phyloP scores from a whole-genome alignment of 1,284 basidiomycete genomes.

The Nidula niveotomentosa region DNA sequence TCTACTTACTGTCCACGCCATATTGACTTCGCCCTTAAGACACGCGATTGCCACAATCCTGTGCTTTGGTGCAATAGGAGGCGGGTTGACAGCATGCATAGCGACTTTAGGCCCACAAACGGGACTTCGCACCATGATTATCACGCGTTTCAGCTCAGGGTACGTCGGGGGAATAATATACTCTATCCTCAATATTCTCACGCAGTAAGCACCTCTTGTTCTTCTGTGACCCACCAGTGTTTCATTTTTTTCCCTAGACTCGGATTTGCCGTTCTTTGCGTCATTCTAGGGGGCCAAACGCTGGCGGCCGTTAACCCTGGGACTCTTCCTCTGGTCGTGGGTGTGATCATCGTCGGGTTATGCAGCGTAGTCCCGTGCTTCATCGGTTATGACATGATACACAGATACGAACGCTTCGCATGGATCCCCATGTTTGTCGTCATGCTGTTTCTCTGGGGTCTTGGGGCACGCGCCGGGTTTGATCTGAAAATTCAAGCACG shows the following conservation, averaged over 20 bases:
- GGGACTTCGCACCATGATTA: conserved; percentile 1
- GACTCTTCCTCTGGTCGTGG: not conserved
- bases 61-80: not conserved
- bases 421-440: not conserved
- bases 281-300: conserved; percentile 1
- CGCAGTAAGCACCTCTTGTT: not conserved
- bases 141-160: not conserved
- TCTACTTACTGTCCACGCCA: too few species aligned
- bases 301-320: not conserved
- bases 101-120: not conserved
- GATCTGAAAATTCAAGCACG: not conserved
- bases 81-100: not conserved
- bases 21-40: not conserved
- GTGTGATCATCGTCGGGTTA: not conserved
- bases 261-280: not conserved
- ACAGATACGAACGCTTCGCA: not conserved
- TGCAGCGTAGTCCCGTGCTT: conserved; percentile 1
- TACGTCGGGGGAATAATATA: not conserved
- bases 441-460: conserved; percentile 1
- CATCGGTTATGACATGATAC: conserved; percentile 1
- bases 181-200: not conserved
- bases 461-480: not conserved
- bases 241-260: not conserved
- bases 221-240: not conserved
- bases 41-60: not conserved